Evolutionary conservation across 768 basidiomycete species (phyloP), one percentile per base, ranked within the genome.

Genomic region (Dioszegia aurantiaca): DNA sequence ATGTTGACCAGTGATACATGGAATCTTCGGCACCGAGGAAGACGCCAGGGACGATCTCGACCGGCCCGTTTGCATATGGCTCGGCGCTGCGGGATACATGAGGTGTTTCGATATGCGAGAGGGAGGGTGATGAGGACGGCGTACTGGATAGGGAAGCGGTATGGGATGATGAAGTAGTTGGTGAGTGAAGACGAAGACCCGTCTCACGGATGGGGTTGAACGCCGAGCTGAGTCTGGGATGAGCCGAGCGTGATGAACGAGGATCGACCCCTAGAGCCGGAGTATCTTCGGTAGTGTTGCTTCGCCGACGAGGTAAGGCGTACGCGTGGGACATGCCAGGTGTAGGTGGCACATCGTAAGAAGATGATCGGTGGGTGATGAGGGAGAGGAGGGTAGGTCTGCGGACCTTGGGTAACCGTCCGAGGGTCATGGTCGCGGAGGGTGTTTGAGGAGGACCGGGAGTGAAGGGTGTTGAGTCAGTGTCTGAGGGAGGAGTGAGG

Each of bases 1-100:
- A 73, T 0, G 42, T 3, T 30, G 33, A 56, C 53, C 40, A 61
- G 10, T 62, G 57, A 12, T 41, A 54, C 8, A 70, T 65, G 5
- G 66, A 66, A n/a, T 71, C 67, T 42, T 77, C 74, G 3, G 67
- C 63, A 19, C 76, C 74, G 21, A 77, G 65, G 42, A 53, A 77
- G 17, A 77, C 58, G 39, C 71, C 69, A 3, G 70, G 69, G 12
- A 75, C 40, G 42, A 77, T 54, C 55, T 77, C 71, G 46, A 70
- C 51, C 0, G 76, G 76, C 12, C 74, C 76, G 30, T 72, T 49
- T 10, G 30, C 59, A 48, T 77, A 77, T 4, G 72, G 70, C 33
- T 58, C 57, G 26, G 44, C n/a, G 21, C n/a, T 23, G 16, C 41
- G 47, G 23, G 59, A 61, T 6, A 54, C 47, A 46, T 59, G 59